Conservation (phyloP, 2,329 filamentous ascomycete genomes). For the Aschersonia sp. region DNA sequence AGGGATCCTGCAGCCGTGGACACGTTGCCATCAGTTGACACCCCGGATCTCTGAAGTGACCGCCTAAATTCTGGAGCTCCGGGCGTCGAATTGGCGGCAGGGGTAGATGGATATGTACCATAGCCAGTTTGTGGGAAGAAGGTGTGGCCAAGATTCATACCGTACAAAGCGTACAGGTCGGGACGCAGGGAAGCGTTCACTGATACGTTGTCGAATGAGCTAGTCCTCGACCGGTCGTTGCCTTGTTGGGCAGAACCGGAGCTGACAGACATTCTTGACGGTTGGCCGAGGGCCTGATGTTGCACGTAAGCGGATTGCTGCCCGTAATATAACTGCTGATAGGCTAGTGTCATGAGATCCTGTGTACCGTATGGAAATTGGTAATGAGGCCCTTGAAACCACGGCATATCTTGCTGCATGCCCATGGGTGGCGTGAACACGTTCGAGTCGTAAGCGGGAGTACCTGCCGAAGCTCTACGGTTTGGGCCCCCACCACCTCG, state of each 20-base stretch:
- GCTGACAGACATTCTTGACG: slow-evolving; percentile 14
- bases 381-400: slow-evolving; percentile 30
- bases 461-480: slow-evolving; percentile 37
- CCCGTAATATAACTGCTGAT: slow-evolving; percentile 21
- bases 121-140: slow-evolving; percentile 35
- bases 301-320: slow-evolving; percentile 19
- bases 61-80: slow-evolving; percentile 38
- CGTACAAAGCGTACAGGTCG: slow-evolving; percentile 39
- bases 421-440: slow-evolving; percentile 29
- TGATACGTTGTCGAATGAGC: slow-evolving; percentile 48
- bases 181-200: slow-evolving; percentile 42
- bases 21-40: slow-evolving; percentile 31
- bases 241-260: slow-evolving; percentile 15
- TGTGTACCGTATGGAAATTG: slow-evolving; percentile 26
- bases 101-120: slow-evolving; percentile 41
- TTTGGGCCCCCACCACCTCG: slow-evolving; percentile 23
- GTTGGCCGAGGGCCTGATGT: slow-evolving; percentile 20
- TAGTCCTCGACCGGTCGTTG: slow-evolving; percentile 41
- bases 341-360: slow-evolving; percentile 25
- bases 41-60: slow-evolving; percentile 38
- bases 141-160: slow-evolving; percentile 23
- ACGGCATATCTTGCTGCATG: slow-evolving; percentile 32
- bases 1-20: slow-evolving; percentile 38
- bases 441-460: slow-evolving; percentile 33
- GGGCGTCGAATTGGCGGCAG: slow-evolving; percentile 38